A percentile compares a stretch with the other conserved stretches of the same genome.
phyloP scores from a whole-genome alignment of 768 basidiomycete genomes.

The Collybia sp. region DNA sequence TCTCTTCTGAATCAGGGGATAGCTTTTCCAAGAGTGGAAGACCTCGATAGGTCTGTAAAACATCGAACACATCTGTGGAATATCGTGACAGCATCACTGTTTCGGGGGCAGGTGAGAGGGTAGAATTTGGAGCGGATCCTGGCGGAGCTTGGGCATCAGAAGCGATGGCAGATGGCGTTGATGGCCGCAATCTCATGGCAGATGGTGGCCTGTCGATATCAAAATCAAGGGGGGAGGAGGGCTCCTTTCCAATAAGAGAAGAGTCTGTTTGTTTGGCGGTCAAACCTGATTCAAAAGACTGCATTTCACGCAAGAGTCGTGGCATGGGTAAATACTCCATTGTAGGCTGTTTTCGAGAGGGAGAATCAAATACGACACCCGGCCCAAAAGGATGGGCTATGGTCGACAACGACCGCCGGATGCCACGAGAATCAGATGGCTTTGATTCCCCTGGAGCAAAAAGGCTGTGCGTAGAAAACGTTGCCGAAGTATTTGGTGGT shows the following conservation, averaged over 20 bases:
- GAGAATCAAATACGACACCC: constrained; percentile 58
- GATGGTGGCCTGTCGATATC: constrained; percentile 20
- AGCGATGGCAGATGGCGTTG: constrained; percentile 5
- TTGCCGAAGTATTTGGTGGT: constrained; percentile 33
- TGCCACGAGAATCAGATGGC: constrained; percentile 16
- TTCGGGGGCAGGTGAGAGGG: constrained; percentile 35
- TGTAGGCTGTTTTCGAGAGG: constrained; percentile 35
- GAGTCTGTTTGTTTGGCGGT: constrained; percentile 59
- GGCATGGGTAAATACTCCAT: constrained; percentile 39
- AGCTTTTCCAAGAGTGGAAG: constrained; percentile 70
- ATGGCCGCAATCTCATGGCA: constrained; percentile 15
- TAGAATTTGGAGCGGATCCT: constrained; percentile 12
- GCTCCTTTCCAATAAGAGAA: constrained; percentile 10
- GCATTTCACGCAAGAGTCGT: constrained; percentile 73
- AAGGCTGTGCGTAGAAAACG: constrained; percentile 27
- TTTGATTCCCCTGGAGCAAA: constrained; percentile 17
- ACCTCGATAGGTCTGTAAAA: constrained; percentile 76
- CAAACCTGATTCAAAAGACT: constrained; percentile 79
- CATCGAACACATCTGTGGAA: constrained; percentile 74
- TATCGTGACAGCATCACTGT: constrained; percentile 57
- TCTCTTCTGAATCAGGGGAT: constrained; percentile 47
- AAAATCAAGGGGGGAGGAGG: constrained; percentile 8
- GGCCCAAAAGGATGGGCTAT: constrained; percentile 60
- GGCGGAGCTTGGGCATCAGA: constrained; percentile 6
- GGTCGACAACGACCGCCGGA: constrained; percentile 18